These are phyloP conservation scores for Solanum sitiens DNA, from an alignment of 257 asterid species.

Conservation along the genomic window DNA sequence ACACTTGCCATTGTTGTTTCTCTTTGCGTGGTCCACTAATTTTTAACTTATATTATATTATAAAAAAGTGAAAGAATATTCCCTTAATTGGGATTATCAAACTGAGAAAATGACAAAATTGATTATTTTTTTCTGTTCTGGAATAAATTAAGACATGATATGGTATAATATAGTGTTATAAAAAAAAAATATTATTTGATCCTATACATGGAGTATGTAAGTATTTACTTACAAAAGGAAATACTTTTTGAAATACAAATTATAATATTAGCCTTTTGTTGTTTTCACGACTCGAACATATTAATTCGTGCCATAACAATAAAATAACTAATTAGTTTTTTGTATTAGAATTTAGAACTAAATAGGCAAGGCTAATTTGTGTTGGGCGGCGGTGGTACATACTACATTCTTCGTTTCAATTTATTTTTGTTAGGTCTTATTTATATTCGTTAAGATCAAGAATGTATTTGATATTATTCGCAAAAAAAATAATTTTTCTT, in stretches of 20 bases:
- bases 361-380: neutral
- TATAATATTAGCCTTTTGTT: too few relatives aligned
- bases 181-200: too few relatives aligned
- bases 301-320: too few relatives aligned
- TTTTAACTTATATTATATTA: neutral
- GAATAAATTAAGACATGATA: too few relatives aligned
- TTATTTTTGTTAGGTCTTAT: neutral
- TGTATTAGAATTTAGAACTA: too few relatives aligned
- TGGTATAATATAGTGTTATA: too few relatives aligned
- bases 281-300: too few relatives aligned
- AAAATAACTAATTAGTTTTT: neutral
- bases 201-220: too few relatives aligned
- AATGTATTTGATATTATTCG: neutral
- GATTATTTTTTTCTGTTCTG: too few relatives aligned
- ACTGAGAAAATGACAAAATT: too few relatives aligned
- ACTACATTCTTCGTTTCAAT: neutral
- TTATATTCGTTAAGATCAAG: neutral
- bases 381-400: neutral
- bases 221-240: neutral
- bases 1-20: neutral
- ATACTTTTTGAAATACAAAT: neutral
- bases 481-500: rapidly evolving
- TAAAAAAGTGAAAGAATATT: neutral
- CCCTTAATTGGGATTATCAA: neutral
- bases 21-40: neutral